A percentile compares a stretch with the other conserved stretches of the same genome.
Conservation (phyloP, 83 land plant species). For the Thuja plicata region DNA sequence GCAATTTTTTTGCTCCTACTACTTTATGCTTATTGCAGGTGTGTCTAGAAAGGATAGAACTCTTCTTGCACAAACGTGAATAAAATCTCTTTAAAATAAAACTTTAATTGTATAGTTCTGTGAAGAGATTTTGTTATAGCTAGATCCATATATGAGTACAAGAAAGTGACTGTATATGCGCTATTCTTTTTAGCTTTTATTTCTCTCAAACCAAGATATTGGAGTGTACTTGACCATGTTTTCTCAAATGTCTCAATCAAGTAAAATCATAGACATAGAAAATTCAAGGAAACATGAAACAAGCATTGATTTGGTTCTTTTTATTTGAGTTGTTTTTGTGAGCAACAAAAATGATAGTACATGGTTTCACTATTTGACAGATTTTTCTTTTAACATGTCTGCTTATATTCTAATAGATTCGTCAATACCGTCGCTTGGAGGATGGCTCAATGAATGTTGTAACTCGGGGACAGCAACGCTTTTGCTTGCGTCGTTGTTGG, state of each 20-base stretch:
- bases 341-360: slow-evolving; percentile 1
- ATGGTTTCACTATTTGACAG: not conserved
- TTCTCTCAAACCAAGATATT: not conserved
- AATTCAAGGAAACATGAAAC: not conserved
- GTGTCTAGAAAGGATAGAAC: not conserved
- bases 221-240: not conserved
- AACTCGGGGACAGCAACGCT: slow-evolving; percentile 90
- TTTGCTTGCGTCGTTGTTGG: slow-evolving; percentile 70
- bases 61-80: not conserved
- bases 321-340: not conserved
- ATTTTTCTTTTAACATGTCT: not conserved
- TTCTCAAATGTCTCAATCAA: not conserved
- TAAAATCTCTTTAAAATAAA: not conserved
- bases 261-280: not conserved
- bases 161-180: not conserved
- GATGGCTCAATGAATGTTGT: slow-evolving; percentile 94
- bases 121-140: not conserved
- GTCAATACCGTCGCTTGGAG: slow-evolving; percentile 70
- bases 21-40: not conserved
- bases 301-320: not conserved
- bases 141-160: not conserved
- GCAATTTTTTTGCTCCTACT: not conserved
- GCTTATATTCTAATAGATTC: slow-evolving; percentile 54
- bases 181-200: not conserved
- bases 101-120: not conserved